Evolutionary conservation across 805 yeast species (phyloP), one percentile per base, ranked within the genome.

Genomic region (Saccharomycopsis malanga): DNA sequence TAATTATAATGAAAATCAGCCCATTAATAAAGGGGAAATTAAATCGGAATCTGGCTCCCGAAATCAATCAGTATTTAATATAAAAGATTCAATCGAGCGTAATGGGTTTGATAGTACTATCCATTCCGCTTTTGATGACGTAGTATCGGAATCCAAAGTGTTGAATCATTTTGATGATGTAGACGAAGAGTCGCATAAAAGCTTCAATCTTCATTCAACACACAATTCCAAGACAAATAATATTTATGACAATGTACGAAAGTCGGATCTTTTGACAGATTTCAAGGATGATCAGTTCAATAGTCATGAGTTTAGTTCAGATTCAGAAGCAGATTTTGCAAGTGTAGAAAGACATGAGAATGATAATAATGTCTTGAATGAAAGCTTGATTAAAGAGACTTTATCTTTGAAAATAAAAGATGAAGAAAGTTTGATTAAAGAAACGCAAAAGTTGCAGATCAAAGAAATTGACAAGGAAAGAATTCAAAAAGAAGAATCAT

Each of bases 291-390:
- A 32, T 12, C 15, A n/a, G 23, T 23, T 41, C 22, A 30, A 41
- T 41, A 41, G 45, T 20, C 37, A 20, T n/a, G 45, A 41, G 21
- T 41, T 41, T 30, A 27, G 42, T 24, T 39, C 42, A 9, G 6
- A 12, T 9, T 9, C 24, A 7, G 41, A 37, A 14, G 37, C 12
- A 9, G 30, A 27, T 27, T 27, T 27, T 27, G 7, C 30, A 7
- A 27, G 30, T 12, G 30, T 12, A 12, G 12, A 27, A 9, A n/a
- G 9, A 5, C 17, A 9, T n/a, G 17, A n/a, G 12, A n/a, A 9
- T n/a, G 36, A 32, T 32, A 7, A 32, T 12, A 32, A 18, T 7
- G 36, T 12, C 9, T 6, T 7, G 12, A 18, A 32, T n/a, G 36
- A 7, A n/a, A n/a, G 15, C 36, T 9, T 9, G 17, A 32, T 32